Evolutionary conservation across 2,329 filamentous ascomycete species (phyloP).

Genomic region (Fusarium sp.): DNA sequence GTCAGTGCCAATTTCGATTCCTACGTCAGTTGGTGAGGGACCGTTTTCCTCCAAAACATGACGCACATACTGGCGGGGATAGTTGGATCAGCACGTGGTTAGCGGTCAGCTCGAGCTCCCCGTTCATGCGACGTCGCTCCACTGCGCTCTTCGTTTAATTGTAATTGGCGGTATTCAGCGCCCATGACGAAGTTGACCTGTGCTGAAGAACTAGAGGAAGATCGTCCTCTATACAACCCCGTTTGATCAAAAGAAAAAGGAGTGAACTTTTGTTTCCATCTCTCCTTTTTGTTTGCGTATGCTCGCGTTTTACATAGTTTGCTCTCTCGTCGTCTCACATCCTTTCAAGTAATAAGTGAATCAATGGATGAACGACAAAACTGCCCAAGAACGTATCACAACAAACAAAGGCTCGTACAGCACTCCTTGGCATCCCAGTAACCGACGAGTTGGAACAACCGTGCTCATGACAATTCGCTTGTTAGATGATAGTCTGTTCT

Average conservation of each 20-base stretch:
- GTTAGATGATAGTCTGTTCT: no score
- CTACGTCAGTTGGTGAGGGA: not conserved
- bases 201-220: not conserved
- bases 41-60: not conserved
- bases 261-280: not conserved
- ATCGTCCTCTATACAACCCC: not conserved
- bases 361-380: no score
- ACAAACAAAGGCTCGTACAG: no score
- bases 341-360: no score
- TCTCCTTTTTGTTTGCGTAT: not conserved
- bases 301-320: no score
- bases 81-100: not conserved
- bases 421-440: no score
- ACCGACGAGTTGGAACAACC: no score
- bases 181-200: not conserved
- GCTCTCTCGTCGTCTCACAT: no score
- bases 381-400: no score
- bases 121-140: slow-evolving; percentile 15
- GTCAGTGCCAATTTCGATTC: not conserved
- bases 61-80: not conserved
- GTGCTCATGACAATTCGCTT: no score
- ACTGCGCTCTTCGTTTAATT: slow-evolving; percentile 3
- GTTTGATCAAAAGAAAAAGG: not conserved
- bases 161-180: slow-evolving; percentile 5
- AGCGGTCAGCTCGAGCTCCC: not conserved